These are phyloP conservation scores for Annona squamosa DNA, from an alignment of 164 flowering plant species.

Conservation along the genomic window DNA sequence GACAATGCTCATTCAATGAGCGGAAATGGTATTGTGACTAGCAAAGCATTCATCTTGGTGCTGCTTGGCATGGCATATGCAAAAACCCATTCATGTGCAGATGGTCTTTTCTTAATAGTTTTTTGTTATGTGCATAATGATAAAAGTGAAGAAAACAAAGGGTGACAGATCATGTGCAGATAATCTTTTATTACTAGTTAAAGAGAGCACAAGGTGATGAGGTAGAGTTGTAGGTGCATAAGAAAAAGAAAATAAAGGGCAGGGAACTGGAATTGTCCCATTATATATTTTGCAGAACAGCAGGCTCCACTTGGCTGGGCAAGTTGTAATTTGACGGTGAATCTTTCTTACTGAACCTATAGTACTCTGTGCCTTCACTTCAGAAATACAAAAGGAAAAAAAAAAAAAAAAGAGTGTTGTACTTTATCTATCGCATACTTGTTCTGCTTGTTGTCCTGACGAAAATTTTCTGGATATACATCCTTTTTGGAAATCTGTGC, in stretches of 20 bases:
- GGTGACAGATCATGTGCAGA: too few species aligned
- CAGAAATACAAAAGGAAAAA: too few species aligned
- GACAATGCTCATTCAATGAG: constrained; percentile 77
- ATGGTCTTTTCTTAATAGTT: background rate
- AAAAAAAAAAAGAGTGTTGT: background rate
- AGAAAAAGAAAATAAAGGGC: too few species aligned
- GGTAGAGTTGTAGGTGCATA: too few species aligned
- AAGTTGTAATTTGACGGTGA: background rate
- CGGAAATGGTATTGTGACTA: constrained; percentile 62
- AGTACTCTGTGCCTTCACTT: too few species aligned
- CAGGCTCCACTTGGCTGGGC: background rate
- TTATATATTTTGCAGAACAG: too few species aligned
- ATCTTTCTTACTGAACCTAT: background rate
- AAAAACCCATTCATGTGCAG: background rate
- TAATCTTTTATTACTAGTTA: too few species aligned
- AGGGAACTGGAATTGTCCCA: background rate
- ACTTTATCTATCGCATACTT: too few species aligned
- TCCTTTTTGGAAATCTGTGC: background rate
- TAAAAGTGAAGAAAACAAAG: too few species aligned
- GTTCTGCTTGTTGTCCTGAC: background rate
- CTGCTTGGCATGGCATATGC: background rate
- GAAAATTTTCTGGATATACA: background rate
- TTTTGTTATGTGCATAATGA: background rate
- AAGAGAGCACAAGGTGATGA: too few species aligned
- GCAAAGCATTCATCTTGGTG: background rate